Percentiles rank a stretch among this genome's conserved stretches.
Evolutionary conservation across 768 basidiomycete genomes (phyloP).

Genomic region (Rhizopogon vinicolor): DNA sequence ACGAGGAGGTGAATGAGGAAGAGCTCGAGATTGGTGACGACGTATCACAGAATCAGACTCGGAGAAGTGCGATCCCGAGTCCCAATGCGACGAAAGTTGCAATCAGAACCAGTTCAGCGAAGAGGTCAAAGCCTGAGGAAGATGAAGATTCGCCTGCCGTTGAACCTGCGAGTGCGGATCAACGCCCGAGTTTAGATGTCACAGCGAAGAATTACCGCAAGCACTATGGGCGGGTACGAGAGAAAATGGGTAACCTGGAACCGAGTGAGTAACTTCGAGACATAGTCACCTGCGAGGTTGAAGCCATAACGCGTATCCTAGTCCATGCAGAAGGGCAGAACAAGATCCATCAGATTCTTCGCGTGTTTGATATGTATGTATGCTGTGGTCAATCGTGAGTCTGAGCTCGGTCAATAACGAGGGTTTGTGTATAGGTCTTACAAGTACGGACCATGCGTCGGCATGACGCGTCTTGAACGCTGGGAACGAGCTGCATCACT

Average conservation of each 20-base stretch:
- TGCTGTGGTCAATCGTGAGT: neutral
- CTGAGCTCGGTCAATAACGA: conserved; percentile 1
- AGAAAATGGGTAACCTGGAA: conserved; percentile 50
- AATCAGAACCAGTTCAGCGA: neutral
- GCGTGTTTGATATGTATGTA: conserved; percentile 72
- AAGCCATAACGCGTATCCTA: conserved; percentile 22
- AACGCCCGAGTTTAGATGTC: conserved; percentile 30
- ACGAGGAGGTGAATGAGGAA: neutral
- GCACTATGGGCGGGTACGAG: conserved; percentile 40
- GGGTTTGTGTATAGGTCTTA: conserved; percentile 44
- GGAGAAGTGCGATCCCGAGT: conserved; percentile 14
- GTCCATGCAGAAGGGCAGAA: conserved; percentile 64
- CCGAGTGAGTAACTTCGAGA: conserved; percentile 47
- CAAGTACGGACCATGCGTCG: conserved; percentile 77
- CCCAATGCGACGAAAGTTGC: conserved; percentile 19
- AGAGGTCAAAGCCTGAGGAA: neutral
- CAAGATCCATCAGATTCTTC: conserved; percentile 66
- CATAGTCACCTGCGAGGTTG: neutral
- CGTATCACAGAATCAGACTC: neutral
- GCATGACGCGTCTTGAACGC: conserved; percentile 75
- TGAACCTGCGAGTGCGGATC: neutral
- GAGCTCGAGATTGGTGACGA: neutral
- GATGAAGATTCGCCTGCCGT: conserved; percentile 1
- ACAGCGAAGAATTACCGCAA: conserved; percentile 50
- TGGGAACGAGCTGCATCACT: conserved; percentile 83